Base-by-base conservation (phyloP, 768 basidiomycete genomes). In the Agrocybe pediades region DNA sequence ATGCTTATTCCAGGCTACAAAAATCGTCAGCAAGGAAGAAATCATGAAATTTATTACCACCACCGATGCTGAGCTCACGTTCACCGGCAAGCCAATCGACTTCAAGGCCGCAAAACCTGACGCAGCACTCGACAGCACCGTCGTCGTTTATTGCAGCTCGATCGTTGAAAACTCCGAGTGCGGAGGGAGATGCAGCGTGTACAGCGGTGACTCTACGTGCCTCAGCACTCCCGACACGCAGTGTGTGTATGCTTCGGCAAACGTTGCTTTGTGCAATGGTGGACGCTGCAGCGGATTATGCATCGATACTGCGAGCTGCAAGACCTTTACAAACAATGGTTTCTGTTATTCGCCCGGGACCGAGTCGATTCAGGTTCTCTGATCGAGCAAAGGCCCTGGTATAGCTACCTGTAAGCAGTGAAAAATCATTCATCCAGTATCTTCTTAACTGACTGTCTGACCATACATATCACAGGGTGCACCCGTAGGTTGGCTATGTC, bases 321-420 rank as follows among this genome's bases (percentile, higher is more conserved):
- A 66, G 6, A 61, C 59, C 26, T 46, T 26, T 9, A 23, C 71
- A 52, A 58, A 62, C 20, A 56, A 60, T 33, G 53, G 50, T 0
- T 71, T 72, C 51, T 73, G 71, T 55, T 59, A 11, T 47, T 68
- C 70, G 2, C 69, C 69, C 11, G 61, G 61, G 9, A 71, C 69
- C 0, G 13, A 41, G 3, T 71, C 71, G 1, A 70, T 72, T 17
- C 11, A n/a, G n/a, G n/a, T n/a, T n/a, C n/a, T n/a, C n/a, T n/a
- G n/a, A n/a, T n/a, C n/a, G n/a, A n/a, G n/a, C n/a, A n/a, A n/a
- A n/a, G n/a, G n/a, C n/a, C n/a, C n/a, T n/a, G n/a, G n/a, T n/a
- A n/a, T n/a, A n/a, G n/a, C n/a, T n/a, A n/a, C n/a, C n/a, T n/a
- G n/a, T n/a, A n/a, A n/a, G n/a, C n/a, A n/a, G n/a, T n/a, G n/a